Evolutionary conservation across 352 stramenopile species (phyloP).

Genomic region (Phytophthora sojae): DNA sequence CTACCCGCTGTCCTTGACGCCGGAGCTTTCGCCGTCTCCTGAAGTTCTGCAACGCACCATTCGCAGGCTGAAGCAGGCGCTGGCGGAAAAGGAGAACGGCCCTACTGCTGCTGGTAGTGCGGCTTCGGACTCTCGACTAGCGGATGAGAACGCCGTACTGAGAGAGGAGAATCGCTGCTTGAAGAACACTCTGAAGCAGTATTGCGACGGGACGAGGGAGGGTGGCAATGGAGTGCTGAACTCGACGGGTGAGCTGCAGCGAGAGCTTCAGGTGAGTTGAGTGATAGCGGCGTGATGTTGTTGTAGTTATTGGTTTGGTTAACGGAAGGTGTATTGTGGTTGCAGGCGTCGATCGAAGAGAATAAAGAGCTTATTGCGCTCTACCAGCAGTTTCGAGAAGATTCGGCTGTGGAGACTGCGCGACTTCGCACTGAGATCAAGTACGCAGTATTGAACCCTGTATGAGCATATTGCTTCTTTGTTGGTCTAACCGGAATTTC

Average conservation of each 20-base stretch:
- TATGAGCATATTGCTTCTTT: neutral
- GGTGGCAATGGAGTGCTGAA: conserved; percentile 22
- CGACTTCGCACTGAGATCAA: conserved; percentile 64
- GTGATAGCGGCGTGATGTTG: neutral
- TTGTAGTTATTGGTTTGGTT: neutral
- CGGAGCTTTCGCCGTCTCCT: conserved; percentile 65
- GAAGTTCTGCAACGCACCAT: conserved; percentile 88
- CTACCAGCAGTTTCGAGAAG: conserved; percentile 73
- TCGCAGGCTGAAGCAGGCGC: conserved; percentile 51
- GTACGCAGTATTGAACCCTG: conserved; percentile 27
- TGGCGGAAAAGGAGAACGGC: conserved; percentile 26
- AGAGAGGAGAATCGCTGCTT: conserved; percentile 73
- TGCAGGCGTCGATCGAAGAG: conserved; percentile 65
- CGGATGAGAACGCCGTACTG: conserved; percentile 55
- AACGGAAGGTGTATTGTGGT: neutral
- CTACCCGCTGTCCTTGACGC: conserved; percentile 90
- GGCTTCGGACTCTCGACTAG: conserved; percentile 19
- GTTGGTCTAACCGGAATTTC: neutral
- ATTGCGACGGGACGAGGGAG: conserved; percentile 36
- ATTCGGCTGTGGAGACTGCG: conserved; percentile 60
- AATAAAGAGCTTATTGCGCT: conserved; percentile 81
- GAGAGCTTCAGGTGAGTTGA: conserved; percentile 47
- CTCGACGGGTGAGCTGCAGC: conserved; percentile 53
- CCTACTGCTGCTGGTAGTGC: neutral
- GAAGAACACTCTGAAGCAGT: conserved; percentile 71